Percentiles rank a stretch among this genome's conserved stretches.
These are phyloP conservation scores for Dalbergia cochinchinensis DNA, from an alignment of 306 rosid genomes.

Conservation along the genomic window DNA sequence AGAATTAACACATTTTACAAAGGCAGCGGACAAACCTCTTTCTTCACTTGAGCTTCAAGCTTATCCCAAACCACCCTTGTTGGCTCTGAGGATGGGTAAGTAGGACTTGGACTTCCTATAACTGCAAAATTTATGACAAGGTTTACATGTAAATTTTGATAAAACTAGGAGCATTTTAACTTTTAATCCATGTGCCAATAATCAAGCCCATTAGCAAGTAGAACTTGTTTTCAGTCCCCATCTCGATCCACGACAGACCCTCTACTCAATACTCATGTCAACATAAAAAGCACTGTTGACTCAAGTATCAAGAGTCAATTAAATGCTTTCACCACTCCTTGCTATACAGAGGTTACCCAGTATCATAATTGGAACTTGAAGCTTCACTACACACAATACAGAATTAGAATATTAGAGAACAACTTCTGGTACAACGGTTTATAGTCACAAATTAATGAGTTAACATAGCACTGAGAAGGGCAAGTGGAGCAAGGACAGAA, in stretches of 20 bases:
- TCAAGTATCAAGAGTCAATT: not conserved
- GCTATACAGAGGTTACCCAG: not conserved
- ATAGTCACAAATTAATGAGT: not conserved
- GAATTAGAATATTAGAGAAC: not conserved
- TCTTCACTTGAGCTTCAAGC: conserved; percentile 88
- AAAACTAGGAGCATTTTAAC: not conserved
- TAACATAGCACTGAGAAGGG: not conserved
- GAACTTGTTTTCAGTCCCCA: not conserved
- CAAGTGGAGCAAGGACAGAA: no score
- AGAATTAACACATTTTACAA: not conserved
- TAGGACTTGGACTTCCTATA: conserved; percentile 55
- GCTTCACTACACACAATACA: conserved; percentile 4
- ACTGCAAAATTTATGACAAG: conserved; percentile 51
- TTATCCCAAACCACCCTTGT: conserved; percentile 82
- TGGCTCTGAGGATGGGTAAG: conserved; percentile 91
- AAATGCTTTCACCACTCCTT: not conserved
- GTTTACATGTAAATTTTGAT: not conserved
- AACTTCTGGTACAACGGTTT: not conserved
- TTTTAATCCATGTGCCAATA: not conserved
- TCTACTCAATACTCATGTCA: not conserved
- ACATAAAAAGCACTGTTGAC: not conserved
- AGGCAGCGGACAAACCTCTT: conserved; percentile 65
- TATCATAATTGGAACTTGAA: not conserved
- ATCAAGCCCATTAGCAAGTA: not conserved
- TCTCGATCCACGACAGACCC: not conserved